Evolutionary conservation across 2,329 filamentous ascomycete species (phyloP).

Genomic region (Cyclaneusma minus): DNA sequence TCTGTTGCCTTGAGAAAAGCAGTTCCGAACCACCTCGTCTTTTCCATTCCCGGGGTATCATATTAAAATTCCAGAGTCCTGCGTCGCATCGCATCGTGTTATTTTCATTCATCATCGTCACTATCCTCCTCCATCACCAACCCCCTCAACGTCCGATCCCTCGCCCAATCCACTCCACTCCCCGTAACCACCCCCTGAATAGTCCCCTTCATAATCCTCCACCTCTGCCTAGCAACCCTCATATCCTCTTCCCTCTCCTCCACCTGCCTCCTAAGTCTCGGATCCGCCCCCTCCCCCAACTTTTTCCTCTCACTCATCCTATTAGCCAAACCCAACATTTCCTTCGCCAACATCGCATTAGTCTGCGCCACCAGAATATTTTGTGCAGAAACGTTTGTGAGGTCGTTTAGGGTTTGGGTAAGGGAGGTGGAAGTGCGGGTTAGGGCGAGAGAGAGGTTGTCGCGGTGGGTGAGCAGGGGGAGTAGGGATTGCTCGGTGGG

Average conservation of each 20-base stretch:
- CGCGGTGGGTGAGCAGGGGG: slow-evolving; percentile 49
- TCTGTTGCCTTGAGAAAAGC: too few relatives aligned
- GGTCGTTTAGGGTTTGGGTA: slow-evolving; percentile 31
- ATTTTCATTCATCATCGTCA: too few relatives aligned
- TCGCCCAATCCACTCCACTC: slow-evolving; percentile 70
- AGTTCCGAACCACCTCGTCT: too few relatives aligned
- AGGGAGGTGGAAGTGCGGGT: slow-evolving; percentile 41
- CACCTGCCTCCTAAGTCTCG: slow-evolving; percentile 37
- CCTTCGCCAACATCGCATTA: slow-evolving; percentile 47
- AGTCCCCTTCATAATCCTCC: slow-evolving; percentile 63
- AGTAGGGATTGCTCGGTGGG: slow-evolving; percentile 56
- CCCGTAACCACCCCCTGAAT: slow-evolving; percentile 66
- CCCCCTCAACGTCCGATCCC: slow-evolving; percentile 48
- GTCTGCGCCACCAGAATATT: slow-evolving; percentile 36
- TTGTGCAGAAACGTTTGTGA: slow-evolving; percentile 41
- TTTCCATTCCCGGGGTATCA: too few relatives aligned
- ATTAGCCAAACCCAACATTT: slow-evolving; percentile 47
- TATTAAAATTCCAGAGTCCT: too few relatives aligned
- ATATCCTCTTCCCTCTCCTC: slow-evolving; percentile 40
- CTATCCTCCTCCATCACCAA: slow-evolving; percentile 56
- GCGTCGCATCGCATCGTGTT: too few relatives aligned
- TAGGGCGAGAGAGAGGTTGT: slow-evolving; percentile 47
- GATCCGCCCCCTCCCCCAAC: slow-evolving; percentile 37
- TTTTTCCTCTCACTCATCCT: slow-evolving; percentile 35
- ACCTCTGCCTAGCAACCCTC: slow-evolving; percentile 46